phyloP scores from a whole-genome alignment of 2,329 filamentous ascomycete species.

The Trichoderma brevicompactum region DNA sequence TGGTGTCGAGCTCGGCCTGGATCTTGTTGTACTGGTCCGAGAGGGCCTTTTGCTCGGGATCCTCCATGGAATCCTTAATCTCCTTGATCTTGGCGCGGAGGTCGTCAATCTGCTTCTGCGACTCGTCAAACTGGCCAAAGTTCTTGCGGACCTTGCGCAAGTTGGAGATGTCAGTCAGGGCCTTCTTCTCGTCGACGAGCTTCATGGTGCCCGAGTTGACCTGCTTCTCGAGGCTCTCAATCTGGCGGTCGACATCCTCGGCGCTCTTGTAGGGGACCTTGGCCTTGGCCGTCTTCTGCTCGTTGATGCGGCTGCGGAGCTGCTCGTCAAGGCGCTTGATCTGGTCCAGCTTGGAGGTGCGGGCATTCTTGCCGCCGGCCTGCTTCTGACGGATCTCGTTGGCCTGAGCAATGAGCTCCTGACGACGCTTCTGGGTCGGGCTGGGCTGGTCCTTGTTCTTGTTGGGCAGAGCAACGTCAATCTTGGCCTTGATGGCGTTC shows the following conservation, averaged over 20 bases:
- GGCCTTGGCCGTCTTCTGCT: constrained; percentile 84
- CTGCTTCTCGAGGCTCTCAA: constrained; percentile 78
- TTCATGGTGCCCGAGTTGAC: constrained; percentile 92
- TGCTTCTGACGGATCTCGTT: constrained; percentile 87
- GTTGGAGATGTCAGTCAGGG: constrained; percentile 77
- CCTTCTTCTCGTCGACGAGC: constrained; percentile 96
- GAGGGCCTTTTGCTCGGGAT: constrained; percentile 86
- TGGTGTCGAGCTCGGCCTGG: constrained; percentile 82
- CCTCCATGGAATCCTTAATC: constrained; percentile 85
- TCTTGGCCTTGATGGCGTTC: constrained; percentile 86
- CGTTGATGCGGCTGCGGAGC: constrained; percentile 79
- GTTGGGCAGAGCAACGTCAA: constrained; percentile 78
- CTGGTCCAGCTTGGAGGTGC: constrained; percentile 79
- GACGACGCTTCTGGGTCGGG: constrained; percentile 78
- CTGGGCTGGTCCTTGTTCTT: constrained; percentile 78
- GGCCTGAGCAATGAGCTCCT: constrained; percentile 82
- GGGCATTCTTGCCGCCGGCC: constrained; percentile 81
- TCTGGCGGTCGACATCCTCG: constrained; percentile 86
- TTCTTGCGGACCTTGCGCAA: constrained; percentile 89
- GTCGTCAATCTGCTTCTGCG: constrained; percentile 87
- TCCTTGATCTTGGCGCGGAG: constrained; percentile 86
- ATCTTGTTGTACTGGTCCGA: constrained; percentile 85
- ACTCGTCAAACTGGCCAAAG: constrained; percentile 81
- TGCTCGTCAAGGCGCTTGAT: constrained; percentile 91
- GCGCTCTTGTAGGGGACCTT: constrained; percentile 83